Percentiles rank a stretch among this genome's conserved stretches.
These are phyloP conservation scores for Yamadazyma siamensis DNA, from an alignment of 1,139 yeast species.

Conservation along the genomic window DNA sequence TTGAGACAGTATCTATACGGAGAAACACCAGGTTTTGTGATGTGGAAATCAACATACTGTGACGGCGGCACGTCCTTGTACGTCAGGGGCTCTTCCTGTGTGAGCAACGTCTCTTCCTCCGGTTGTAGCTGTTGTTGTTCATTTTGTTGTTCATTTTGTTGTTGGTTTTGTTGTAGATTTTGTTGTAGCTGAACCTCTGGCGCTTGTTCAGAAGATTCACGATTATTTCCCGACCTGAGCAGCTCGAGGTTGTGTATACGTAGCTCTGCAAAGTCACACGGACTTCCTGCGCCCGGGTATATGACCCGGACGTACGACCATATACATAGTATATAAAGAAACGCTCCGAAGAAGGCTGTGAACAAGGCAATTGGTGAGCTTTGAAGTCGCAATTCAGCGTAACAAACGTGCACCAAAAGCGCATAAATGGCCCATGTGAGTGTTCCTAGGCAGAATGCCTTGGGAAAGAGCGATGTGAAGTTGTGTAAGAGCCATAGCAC, in stretches of 20 bases:
- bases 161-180: too few species aligned
- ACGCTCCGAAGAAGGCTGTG: slow-evolving; percentile 14
- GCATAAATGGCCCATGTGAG: slow-evolving; percentile 61
- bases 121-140: too few species aligned
- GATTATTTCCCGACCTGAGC: too few species aligned
- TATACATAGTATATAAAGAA: slow-evolving; percentile 24
- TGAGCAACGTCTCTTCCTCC: too few species aligned
- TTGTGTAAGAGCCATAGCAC: slow-evolving; percentile 37
- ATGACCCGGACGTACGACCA: slow-evolving; percentile 55
- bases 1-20: slow-evolving; percentile 43
- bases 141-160: too few species aligned
- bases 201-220: too few species aligned
- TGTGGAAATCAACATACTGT: slow-evolving; percentile 12
- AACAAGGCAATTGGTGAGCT: slow-evolving; percentile 12
- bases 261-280: slow-evolving; percentile 34
- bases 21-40: slow-evolving; percentile 12
- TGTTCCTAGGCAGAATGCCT: slow-evolving; percentile 47
- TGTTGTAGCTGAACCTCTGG: slow-evolving; percentile 1
- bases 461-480: slow-evolving; percentile 56
- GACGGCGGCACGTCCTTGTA: slow-evolving; percentile 12
- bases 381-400: slow-evolving; percentile 11
- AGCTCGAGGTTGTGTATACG: slow-evolving; percentile 15
- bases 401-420: slow-evolving; percentile 19
- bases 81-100: too few species aligned
- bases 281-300: slow-evolving; percentile 64